Percentiles rank a stretch among this genome's conserved stretches.
Evolutionary conservation across 768 basidiomycete genomes (phyloP).

Genomic region (Leccinum disarticulatum): DNA sequence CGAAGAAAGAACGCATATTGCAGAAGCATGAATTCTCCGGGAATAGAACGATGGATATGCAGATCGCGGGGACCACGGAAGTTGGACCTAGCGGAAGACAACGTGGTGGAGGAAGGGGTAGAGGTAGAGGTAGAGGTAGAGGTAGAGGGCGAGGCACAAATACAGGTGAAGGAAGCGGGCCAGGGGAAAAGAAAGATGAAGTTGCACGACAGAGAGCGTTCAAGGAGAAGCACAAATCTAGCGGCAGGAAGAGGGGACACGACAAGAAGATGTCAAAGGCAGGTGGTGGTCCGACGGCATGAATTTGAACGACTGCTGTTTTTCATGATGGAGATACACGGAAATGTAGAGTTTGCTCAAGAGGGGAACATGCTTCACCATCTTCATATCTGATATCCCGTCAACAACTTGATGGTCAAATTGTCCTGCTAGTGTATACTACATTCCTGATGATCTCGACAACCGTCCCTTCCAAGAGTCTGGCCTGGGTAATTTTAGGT

Average conservation of each 20-base stretch:
- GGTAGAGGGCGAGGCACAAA: conserved; percentile 38
- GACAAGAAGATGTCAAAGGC: conserved; percentile 84
- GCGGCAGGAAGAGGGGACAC: conserved; percentile 77
- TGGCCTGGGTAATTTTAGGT: conserved; percentile 32
- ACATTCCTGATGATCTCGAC: conserved; percentile 71
- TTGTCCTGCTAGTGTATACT: conserved; percentile 38
- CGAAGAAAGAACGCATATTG: conserved; percentile 71
- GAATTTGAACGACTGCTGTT: background rate
- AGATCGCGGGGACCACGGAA: background rate
- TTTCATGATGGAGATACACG: conserved; percentile 1
- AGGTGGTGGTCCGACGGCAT: conserved; percentile 43
- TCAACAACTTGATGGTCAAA: conserved; percentile 58
- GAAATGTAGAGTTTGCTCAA: conserved; percentile 3
- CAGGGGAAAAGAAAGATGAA: conserved; percentile 39
- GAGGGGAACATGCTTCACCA: conserved; percentile 57
- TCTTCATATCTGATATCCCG: conserved; percentile 55
- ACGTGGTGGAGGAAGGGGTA: conserved; percentile 37
- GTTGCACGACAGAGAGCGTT: conserved; percentile 58
- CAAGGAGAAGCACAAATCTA: conserved; percentile 82
- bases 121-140: conserved; percentile 39
- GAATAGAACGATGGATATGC: conserved; percentile 40
- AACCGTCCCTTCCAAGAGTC: conserved; percentile 49
- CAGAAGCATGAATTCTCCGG: conserved; percentile 77
- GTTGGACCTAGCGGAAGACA: conserved; percentile 16
- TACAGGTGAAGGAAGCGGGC: conserved; percentile 32